These are phyloP conservation scores for Jatropha multifida DNA, from an alignment of 441 rosid species.

Conservation along the genomic window DNA sequence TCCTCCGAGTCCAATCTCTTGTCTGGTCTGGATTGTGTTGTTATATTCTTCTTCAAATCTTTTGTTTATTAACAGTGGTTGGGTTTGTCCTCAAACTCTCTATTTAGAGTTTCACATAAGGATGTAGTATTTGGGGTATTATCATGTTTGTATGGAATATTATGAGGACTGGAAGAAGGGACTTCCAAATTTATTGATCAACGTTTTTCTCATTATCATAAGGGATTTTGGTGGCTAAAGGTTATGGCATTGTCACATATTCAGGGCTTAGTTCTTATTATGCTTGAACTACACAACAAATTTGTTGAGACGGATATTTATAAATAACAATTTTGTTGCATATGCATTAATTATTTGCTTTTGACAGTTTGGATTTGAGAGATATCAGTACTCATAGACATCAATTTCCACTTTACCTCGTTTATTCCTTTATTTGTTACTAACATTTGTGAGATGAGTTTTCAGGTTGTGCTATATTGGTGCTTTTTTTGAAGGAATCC, in stretches of 20 bases:
- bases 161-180: background rate
- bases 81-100: background rate
- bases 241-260: background rate
- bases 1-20: background rate
- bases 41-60: background rate
- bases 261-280: background rate
- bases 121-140: background rate
- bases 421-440: background rate
- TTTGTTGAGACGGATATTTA: background rate
- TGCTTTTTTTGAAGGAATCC: slow-evolving; percentile 23
- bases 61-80: background rate
- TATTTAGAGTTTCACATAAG: background rate
- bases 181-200: background rate
- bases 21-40: background rate
- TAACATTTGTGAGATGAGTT: slow-evolving; percentile 15
- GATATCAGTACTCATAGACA: background rate
- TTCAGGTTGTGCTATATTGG: slow-evolving; percentile 32
- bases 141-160: background rate
- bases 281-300: background rate
- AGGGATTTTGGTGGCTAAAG: background rate
- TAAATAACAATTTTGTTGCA: background rate
- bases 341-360: background rate
- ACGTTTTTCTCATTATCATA: background rate
- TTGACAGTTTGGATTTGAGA: background rate
- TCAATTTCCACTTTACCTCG: slow-evolving; percentile 5